These are phyloP conservation scores for Suillus americanus DNA, from an alignment of 768 basidiomycete species.

Conservation along the genomic window DNA sequence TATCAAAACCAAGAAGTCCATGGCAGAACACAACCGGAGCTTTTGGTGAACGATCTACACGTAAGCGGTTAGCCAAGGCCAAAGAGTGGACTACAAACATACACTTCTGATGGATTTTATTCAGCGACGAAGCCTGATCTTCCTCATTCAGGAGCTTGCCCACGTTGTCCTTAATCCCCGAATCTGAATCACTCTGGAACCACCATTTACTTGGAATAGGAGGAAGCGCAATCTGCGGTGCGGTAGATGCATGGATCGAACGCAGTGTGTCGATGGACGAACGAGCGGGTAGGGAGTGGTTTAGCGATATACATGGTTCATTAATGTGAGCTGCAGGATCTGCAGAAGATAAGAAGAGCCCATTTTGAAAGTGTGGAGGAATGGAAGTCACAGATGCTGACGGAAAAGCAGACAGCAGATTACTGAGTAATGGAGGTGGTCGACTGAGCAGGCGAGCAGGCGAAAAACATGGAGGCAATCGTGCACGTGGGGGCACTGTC, in stretches of 20 bases:
- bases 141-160: constrained; percentile 50
- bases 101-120: constrained; percentile 53
- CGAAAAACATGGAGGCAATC: constrained; percentile 38
- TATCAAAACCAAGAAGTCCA: constrained; percentile 89
- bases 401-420: constrained; percentile 60
- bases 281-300: constrained; percentile 39
- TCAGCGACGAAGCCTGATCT: constrained; percentile 47
- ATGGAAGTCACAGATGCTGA: constrained; percentile 55
- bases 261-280: constrained; percentile 64
- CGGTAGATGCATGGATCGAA: constrained; percentile 33
- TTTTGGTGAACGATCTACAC: constrained; percentile 69
- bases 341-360: constrained; percentile 10
- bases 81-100: constrained; percentile 24
- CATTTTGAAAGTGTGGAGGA: constrained; percentile 11
- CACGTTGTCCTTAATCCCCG: constrained; percentile 38
- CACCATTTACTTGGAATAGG: constrained; percentile 43
- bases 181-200: constrained; percentile 42
- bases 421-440: constrained; percentile 53
- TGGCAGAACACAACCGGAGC: constrained; percentile 95
- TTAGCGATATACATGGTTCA: constrained; percentile 24
- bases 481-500: constrained; percentile 43
- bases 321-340: constrained; percentile 19
- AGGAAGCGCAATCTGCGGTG: constrained; percentile 26
- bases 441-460: constrained; percentile 34
- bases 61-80: constrained; percentile 1